Conservation (phyloP, 768 basidiomycete genomes). For the Amanita muscaria region DNA sequence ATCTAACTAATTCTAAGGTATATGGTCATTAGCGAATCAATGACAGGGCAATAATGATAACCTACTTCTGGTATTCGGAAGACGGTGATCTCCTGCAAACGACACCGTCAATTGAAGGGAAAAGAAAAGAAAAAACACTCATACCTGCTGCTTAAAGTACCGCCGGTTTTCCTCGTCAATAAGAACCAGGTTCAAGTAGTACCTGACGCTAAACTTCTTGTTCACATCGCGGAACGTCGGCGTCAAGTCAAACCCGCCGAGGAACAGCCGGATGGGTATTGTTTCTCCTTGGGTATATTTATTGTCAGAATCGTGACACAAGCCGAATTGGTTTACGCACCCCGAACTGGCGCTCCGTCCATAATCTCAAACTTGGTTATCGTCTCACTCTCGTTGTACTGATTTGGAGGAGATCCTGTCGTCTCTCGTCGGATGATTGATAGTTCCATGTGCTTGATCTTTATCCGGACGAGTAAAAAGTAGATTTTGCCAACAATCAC, state of each 20-base stretch:
- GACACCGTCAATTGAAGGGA: neutral
- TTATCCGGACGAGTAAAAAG: constrained; percentile 96
- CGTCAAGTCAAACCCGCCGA: constrained; percentile 96
- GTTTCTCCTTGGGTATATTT: constrained; percentile 68
- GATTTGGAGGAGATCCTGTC: constrained; percentile 95
- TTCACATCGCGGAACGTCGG: constrained; percentile 99
- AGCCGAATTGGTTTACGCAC: no score
- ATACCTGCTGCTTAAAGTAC: constrained; percentile 94
- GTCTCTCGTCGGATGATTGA: constrained; percentile 97
- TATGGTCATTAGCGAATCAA: neutral
- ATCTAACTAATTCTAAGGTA: neutral
- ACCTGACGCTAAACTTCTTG: constrained; percentile 96
- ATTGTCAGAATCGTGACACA: no score
- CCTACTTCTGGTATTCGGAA: constrained; percentile 84
- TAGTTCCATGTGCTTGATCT: constrained; percentile 99
- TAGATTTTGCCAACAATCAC: constrained; percentile 99
- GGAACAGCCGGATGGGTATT: constrained; percentile 94
- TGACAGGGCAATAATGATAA: neutral
- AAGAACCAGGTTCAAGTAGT: constrained; percentile 94
- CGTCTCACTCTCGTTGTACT: constrained; percentile 98
- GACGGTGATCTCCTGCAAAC: constrained; percentile 56
- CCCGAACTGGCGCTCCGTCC: constrained; percentile 97
- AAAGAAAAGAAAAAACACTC: neutral
- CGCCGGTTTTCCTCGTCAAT: constrained; percentile 97
- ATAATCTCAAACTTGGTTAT: constrained; percentile 99